phyloP scores from a whole-genome alignment of 2,329 filamentous ascomycete genomes.

The Fusarium drepaniforme region DNA sequence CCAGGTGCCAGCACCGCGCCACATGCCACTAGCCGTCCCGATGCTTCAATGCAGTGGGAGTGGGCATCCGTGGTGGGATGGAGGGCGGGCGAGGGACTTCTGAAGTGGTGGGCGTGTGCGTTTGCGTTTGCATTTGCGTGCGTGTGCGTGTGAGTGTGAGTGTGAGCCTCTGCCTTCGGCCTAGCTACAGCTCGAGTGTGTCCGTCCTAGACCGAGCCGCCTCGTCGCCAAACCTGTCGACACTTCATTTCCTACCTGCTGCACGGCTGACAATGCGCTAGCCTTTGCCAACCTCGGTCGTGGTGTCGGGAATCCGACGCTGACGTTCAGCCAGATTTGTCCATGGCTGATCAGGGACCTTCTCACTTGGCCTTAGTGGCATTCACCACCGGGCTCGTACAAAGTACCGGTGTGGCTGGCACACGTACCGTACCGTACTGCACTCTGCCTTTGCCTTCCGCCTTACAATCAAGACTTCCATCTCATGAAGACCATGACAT shows the following conservation, averaged over 20 bases:
- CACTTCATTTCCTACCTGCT: slow-evolving; percentile 43
- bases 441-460: neutral
- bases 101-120: slow-evolving; percentile 23
- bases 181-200: slow-evolving; percentile 15
- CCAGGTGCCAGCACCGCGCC: slow-evolving; percentile 33
- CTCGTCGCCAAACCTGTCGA: slow-evolving; percentile 32
- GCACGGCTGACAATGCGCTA: slow-evolving; percentile 38
- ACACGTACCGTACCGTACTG: neutral
- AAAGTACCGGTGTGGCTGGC: slow-evolving; percentile 13
- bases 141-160: neutral
- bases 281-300: slow-evolving; percentile 39
- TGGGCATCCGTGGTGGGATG: slow-evolving; percentile 19
- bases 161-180: slow-evolving; percentile 20
- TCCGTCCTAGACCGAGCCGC: slow-evolving; percentile 22
- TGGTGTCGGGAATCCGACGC: slow-evolving; percentile 30
- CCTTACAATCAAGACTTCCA: slow-evolving; percentile 5
- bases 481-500: slow-evolving; percentile 13
- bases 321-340: slow-evolving; percentile 7
- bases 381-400: slow-evolving; percentile 6
- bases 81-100: slow-evolving; percentile 39
- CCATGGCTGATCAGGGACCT: slow-evolving; percentile 21
- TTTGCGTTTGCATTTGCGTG: neutral
- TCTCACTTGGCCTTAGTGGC: slow-evolving; percentile 37
- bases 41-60: slow-evolving; percentile 27
- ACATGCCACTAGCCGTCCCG: slow-evolving; percentile 39